Evolutionary conservation across 2,329 filamentous ascomycete genomes (phyloP), one percentile per base, ranked within the genome.

Genomic region (Aspergillaceae sp.): DNA sequence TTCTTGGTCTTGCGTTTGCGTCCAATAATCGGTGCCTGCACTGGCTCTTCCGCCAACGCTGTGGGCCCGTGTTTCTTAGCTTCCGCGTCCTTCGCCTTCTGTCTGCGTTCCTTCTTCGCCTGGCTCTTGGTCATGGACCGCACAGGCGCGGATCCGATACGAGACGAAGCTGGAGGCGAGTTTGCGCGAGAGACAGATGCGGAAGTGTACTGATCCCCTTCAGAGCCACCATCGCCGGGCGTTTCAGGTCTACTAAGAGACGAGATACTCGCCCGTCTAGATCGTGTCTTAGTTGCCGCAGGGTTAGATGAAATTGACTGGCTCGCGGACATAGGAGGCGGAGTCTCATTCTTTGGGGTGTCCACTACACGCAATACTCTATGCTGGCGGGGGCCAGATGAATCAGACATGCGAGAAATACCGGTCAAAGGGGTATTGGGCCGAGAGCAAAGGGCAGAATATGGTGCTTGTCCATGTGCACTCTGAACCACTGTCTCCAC

Each of bases 51-150:
- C 6, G 64, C 58, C 3, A 59, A 46, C 4, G 57, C 30, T 6
- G 46, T 56, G 10, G 46, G 56, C 43, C 73, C 72, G 4, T 67
- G 61, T 42, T 70, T 69, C 59, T 72, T 64, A 8, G 62, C 61
- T 47, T 73, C 70, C 1, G 63, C 64, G 36, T 72, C 66, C 53
- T 72, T 74, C 1, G 71, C 70, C 50, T 74, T 74, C 43, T 76
- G 71, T 48, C 68, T 62, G 44, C 75, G 64, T 47, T 79, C 76
- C 60, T 82, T 83, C 64, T 81, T 82, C 41, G 71, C 68, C 55
- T 83, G 79, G 45, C 71, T 80, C 62, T 83, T 83, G 4, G 77
- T 80, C 59, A 81, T 76, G 43, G 74, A 67, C 42, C 78, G 70
- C 4, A 80, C 71, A 7, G 79, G 78, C 2, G 79, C 80, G 38